Evolutionary conservation across 2,329 filamentous ascomycete species (phyloP).

Genomic region (Venturiaceae sp.): DNA sequence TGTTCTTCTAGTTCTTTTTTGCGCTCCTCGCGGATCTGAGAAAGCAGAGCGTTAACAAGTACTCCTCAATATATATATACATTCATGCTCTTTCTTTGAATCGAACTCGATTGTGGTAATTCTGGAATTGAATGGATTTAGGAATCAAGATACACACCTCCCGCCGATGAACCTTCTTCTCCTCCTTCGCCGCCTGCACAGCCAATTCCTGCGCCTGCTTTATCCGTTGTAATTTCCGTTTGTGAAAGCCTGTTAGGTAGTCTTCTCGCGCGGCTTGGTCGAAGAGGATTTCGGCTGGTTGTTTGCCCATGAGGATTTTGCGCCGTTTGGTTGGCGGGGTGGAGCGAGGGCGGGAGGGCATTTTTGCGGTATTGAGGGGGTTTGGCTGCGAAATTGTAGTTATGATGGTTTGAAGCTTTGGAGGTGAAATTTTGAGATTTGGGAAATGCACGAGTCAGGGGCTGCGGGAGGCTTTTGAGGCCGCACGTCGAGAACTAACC

Average conservation of each 20-base stretch:
- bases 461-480: neutral
- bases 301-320: conserved; percentile 37
- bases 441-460: neutral
- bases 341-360: neutral
- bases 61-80: conserved; percentile 53
- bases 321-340: conserved; percentile 16
- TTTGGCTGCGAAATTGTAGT: neutral
- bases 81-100: too few species aligned
- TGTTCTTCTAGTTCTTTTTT: neutral
- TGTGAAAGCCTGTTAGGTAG: conserved; percentile 92
- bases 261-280: conserved; percentile 71
- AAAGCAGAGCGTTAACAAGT: too few species aligned
- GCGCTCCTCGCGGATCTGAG: conserved; percentile 1
- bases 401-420: neutral
- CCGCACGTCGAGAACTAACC: neutral
- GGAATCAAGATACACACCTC: conserved; percentile 46
- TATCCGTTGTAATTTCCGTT: conserved; percentile 77
- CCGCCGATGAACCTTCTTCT: conserved; percentile 63
- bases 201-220: conserved; percentile 80
- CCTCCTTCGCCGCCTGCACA: conserved; percentile 65
- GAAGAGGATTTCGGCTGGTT: conserved; percentile 75
- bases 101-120: too few species aligned
- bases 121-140: too few species aligned
- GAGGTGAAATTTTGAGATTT: neutral
- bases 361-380: neutral